Conservation (phyloP, 177 flowering plant genomes). For the Telopea speciosissima region DNA sequence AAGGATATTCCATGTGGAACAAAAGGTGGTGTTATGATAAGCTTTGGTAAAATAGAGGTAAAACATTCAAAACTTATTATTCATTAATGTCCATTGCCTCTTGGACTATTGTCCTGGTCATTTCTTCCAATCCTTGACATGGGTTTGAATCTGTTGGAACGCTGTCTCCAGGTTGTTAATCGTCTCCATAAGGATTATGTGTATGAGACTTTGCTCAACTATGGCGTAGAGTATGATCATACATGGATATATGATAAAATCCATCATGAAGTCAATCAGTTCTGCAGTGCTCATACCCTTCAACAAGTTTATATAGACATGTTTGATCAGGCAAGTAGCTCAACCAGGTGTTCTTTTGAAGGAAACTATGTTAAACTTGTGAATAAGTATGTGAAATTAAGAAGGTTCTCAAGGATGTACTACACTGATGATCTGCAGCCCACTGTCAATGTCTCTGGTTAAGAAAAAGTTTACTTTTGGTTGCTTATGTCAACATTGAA, state of each 20-base stretch:
- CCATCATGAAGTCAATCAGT: constrained; percentile 97
- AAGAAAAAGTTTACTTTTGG: neutral
- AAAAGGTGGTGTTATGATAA: constrained; percentile 97
- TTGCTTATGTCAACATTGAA: neutral
- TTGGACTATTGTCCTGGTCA: constrained; percentile 1
- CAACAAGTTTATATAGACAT: constrained; percentile 95
- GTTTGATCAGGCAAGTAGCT: constrained; percentile 75
- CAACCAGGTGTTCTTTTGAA: neutral
- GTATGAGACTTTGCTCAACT: constrained; percentile 82
- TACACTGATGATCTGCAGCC: neutral
- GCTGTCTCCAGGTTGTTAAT: constrained; percentile 73
- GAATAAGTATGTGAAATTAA: neutral
- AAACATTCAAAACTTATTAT: neutral
- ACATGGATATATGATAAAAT: constrained; percentile 99
- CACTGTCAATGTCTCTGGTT: neutral
- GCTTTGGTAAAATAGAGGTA: constrained; percentile 91
- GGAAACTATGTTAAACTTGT: neutral
- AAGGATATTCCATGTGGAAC: constrained; percentile 98
- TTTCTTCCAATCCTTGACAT: constrained; percentile 4
- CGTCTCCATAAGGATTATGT: constrained; percentile 80
- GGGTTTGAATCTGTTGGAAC: constrained; percentile 3
- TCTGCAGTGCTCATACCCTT: constrained; percentile 86
- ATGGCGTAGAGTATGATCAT: constrained; percentile 89
- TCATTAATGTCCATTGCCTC: neutral
- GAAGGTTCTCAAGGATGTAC: neutral